Evolutionary conservation across 768 basidiomycete genomes (phyloP), one percentile per base, ranked within the genome.

Genomic region (Auriscalpium vulgare): DNA sequence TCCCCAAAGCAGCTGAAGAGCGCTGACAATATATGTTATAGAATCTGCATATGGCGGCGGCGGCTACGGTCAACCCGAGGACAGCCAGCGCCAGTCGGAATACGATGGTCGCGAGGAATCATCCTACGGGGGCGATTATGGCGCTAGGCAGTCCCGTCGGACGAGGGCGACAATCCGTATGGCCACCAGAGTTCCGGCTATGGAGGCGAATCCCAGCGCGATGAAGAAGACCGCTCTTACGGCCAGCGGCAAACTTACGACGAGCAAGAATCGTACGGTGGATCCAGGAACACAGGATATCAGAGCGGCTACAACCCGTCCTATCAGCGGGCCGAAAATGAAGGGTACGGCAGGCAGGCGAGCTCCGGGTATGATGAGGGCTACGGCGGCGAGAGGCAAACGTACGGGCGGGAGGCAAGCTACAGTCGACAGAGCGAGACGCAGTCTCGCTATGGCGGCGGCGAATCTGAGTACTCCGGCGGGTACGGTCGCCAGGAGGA

Each of bases 371-470:
- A n/a, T n/a, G n/a, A n/a, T n/a, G n/a, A n/a, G n/a, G n/a, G n/a
- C 23, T 48, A 49, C 16, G 47, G 47, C 13, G 35, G 36, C 11
- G 47, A 57, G 19, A 17, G 46, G 38, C 43, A 53, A 38, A 51
- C 16, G 29, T 47, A 56, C 53, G 58, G 44, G n/a, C 56, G 54
- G 35, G 57, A 59, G 19, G 55, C 50, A n/a, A 43, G 56, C 34
- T 56, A 60, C 40, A 37, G 48, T 44, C 4, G 35, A 37, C 44
- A 57, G 38, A 55, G 48, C 17, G 56, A 50, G 29, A 35, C 45
- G 29, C 56, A 56, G 17, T 29, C 29, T 35, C 51, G 55, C 21
- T 56, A 58, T 34, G 49, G 53, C 1, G 56, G 60, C 17, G 53
- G 61, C 46, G 60, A 57, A 45, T 45, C 46, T 54, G 14, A 43